Conservation (phyloP, 2,329 filamentous ascomycete genomes). For the Paecilomyces dactylethromorphus region DNA sequence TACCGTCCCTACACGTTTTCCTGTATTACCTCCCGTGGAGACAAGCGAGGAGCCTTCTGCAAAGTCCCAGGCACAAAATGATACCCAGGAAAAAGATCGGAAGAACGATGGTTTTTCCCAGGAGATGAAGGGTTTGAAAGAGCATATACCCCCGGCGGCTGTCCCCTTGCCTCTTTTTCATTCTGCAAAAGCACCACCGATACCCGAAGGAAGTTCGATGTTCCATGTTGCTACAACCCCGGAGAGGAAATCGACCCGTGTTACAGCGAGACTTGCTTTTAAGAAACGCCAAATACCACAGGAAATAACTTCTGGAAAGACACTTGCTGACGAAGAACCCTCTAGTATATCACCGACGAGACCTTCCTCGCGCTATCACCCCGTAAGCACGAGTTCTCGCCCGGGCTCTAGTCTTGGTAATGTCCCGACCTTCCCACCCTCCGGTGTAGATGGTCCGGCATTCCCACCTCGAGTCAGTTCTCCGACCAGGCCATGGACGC, state of each 20-base stretch:
- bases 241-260: conserved; percentile 4
- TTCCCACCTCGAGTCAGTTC: conserved; percentile 34
- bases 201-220: neutral
- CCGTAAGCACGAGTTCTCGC: conserved; percentile 29
- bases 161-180: neutral
- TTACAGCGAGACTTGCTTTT: conserved; percentile 5
- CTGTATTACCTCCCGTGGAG: neutral
- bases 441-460: conserved; percentile 26
- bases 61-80: neutral
- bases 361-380: conserved; percentile 24
- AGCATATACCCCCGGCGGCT: neutral
- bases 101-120: neutral
- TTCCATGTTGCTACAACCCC: neutral
- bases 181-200: neutral
- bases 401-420: conserved; percentile 37
- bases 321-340: conserved; percentile 13
- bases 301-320: conserved; percentile 13
- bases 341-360: conserved; percentile 11
- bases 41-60: neutral
- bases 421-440: conserved; percentile 33
- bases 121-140: neutral
- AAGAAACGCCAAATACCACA: conserved; percentile 16
- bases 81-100: neutral
- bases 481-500: conserved; percentile 48
- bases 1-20: neutral